These are phyloP conservation scores for Aspergillus leporis DNA, from an alignment of 495 filamentous ascomycete species.

Conservation along the genomic window DNA sequence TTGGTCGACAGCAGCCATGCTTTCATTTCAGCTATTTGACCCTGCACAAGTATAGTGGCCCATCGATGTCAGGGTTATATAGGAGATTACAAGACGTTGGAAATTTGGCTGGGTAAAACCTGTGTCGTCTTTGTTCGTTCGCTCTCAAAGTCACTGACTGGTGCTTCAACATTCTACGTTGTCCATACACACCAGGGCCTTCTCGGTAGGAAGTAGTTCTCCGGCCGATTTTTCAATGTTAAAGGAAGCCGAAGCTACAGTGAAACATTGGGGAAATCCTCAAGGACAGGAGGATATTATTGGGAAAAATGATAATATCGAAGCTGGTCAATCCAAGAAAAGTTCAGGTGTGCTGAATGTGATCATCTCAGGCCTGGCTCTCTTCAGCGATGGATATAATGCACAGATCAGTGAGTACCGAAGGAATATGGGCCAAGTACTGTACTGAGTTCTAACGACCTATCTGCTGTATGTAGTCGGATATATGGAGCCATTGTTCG, in stretches of 20 bases:
- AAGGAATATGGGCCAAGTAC: neutral
- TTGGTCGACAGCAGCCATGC: neutral
- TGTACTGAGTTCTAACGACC: neutral
- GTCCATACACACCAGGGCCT: neutral
- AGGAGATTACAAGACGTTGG: neutral
- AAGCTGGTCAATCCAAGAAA: conserved; percentile 4
- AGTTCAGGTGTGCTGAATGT: conserved; percentile 32
- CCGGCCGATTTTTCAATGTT: conserved; percentile 1
- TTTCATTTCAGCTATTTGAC: neutral
- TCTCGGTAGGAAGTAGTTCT: neutral
- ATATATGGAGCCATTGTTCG: conserved; percentile 43
- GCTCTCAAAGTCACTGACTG: no score
- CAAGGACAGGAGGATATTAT: neutral
- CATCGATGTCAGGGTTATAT: neutral
- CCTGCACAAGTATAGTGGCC: neutral
- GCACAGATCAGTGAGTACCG: conserved; percentile 34
- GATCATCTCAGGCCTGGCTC: conserved; percentile 35
- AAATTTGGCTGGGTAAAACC: no score
- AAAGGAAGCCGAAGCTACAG: neutral
- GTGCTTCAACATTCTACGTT: no score
- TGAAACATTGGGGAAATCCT: neutral
- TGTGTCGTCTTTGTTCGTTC: no score
- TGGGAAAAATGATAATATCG: neutral
- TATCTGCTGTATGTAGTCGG: conserved; percentile 22
- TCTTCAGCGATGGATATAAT: conserved; percentile 48